Conservation (phyloP, 2,329 filamentous ascomycete species). For the Cladosporium sphaerospermum region DNA sequence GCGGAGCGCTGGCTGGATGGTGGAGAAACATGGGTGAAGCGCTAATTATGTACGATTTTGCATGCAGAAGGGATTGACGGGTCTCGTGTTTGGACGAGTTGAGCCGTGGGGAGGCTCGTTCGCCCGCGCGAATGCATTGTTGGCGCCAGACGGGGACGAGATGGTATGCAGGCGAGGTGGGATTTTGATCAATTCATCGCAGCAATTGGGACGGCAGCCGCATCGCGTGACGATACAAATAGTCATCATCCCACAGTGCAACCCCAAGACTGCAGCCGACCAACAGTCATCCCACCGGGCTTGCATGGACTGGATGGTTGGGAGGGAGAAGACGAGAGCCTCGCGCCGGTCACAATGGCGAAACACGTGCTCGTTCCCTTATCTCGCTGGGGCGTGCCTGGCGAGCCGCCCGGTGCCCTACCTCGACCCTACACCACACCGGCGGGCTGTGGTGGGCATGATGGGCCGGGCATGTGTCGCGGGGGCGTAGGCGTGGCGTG, state of each 20-base stretch:
- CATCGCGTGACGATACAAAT: background rate
- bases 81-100: no score
- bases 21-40: slow-evolving; percentile 10
- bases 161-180: no score
- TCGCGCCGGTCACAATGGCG: slow-evolving; percentile 2
- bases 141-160: no score
- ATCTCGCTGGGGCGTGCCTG: background rate
- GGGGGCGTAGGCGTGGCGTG: background rate
- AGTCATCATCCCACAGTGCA: background rate
- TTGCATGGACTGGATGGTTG: background rate
- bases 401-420: no score
- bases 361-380: slow-evolving; percentile 10
- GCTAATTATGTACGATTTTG: background rate
- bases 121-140: no score
- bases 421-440: background rate
- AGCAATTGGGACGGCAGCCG: no score
- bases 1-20: slow-evolving; percentile 6
- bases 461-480: background rate
- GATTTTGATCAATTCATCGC: no score
- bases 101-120: no score
- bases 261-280: background rate
- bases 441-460: background rate
- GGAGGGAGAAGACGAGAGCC: background rate
- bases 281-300: background rate
- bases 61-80: no score